phyloP scores from a whole-genome alignment of 176 grass and related monocot species.

The Miscanthus lutarioriparius region DNA sequence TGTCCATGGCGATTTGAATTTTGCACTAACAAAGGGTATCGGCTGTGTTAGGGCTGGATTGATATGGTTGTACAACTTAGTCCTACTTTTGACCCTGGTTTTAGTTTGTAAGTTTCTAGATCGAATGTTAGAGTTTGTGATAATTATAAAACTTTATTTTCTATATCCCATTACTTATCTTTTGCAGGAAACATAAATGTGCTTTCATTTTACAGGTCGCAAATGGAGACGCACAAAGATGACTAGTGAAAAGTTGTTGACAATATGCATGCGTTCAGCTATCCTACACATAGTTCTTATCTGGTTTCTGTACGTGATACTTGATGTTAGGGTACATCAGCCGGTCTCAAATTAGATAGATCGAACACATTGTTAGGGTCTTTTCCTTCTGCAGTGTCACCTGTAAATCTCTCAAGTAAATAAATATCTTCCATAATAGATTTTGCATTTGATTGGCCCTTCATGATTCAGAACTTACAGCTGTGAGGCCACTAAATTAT shows the following conservation, averaged over 20 bases:
- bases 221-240: slow-evolving; percentile 32
- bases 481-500: neutral
- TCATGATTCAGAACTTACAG: slow-evolving; percentile 14
- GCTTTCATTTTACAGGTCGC: slow-evolving; percentile 32
- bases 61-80: slow-evolving; percentile 47
- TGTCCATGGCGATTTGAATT: slow-evolving; percentile 28
- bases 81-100: slow-evolving; percentile 21
- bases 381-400: neutral
- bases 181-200: slow-evolving; percentile 2
- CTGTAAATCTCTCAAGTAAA: slow-evolving; percentile 39
- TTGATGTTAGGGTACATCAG: slow-evolving; percentile 35
- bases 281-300: slow-evolving; percentile 30
- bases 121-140: neutral
- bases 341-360: neutral
- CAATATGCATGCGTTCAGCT: slow-evolving; percentile 21
- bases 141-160: neutral
- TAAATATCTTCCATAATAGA: neutral
- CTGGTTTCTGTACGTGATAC: slow-evolving; percentile 37
- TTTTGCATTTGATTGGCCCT: slow-evolving; percentile 1
- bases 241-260: slow-evolving; percentile 29
- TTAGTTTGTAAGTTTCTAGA: slow-evolving; percentile 41
- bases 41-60: slow-evolving; percentile 38
- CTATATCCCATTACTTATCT: neutral
- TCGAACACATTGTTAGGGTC: neutral
- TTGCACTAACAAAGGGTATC: slow-evolving; percentile 33